These are phyloP conservation scores for Pestalotiopsis sp. DNA, from an alignment of 2,329 filamentous ascomycete species.

Conservation along the genomic window DNA sequence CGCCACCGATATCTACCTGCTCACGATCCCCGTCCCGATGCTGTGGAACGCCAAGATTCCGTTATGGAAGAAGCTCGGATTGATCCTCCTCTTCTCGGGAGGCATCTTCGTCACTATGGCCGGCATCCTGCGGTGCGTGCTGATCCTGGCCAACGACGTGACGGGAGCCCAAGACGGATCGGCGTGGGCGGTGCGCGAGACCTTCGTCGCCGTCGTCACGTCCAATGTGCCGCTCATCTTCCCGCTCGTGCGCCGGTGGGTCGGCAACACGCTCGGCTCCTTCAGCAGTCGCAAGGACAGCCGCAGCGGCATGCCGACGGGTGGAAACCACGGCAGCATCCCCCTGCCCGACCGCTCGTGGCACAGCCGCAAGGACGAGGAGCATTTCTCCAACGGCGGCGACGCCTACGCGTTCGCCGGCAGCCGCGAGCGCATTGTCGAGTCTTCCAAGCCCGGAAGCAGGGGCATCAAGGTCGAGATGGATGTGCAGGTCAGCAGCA, in stretches of 20 bases:
- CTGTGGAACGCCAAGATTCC: constrained; percentile 54
- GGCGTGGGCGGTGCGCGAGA: constrained; percentile 39
- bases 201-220: constrained; percentile 40
- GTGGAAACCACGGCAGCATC: not conserved
- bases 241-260: not conserved
- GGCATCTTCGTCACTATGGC: constrained; percentile 58
- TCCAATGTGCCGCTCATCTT: constrained; percentile 39
- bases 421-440: not conserved
- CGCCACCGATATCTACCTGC: constrained; percentile 41
- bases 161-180: constrained; percentile 39
- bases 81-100: constrained; percentile 57
- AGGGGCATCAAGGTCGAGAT: constrained; percentile 2
- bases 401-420: not conserved
- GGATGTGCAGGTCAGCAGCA: constrained; percentile 3
- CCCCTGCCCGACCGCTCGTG: constrained; percentile 5
- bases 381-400: not conserved
- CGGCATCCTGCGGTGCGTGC: constrained; percentile 55
- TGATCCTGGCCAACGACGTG: constrained; percentile 46
- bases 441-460: not conserved
- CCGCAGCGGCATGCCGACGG: not conserved
- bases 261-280: not conserved
- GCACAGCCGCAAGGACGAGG: not conserved
- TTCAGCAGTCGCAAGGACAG: constrained; percentile 8
- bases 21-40: constrained; percentile 49
- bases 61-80: constrained; percentile 51